Evolutionary conservation across 1,284 basidiomycete species (phyloP).

Genomic region (Tylopilus orsonianus): DNA sequence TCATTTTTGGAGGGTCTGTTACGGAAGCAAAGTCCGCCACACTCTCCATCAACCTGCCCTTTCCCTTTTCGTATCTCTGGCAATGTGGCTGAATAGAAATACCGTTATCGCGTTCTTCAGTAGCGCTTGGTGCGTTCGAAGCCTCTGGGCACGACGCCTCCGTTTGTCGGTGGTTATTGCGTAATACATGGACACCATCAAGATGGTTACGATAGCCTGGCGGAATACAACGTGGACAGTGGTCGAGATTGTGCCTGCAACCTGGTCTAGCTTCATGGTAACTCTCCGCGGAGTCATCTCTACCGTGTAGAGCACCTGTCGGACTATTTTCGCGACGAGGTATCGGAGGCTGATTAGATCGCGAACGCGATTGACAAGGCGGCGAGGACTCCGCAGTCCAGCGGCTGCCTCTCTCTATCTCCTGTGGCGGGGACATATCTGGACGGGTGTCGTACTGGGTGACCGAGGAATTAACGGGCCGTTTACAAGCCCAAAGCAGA

Average conservation of each 20-base stretch:
- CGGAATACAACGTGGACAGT: slow-evolving; percentile 3
- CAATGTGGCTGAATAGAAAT: not conserved
- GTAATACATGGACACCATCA: slow-evolving; percentile 4
- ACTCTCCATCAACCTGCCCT: slow-evolving; percentile 6
- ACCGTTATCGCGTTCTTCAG: not conserved
- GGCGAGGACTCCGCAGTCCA: slow-evolving; percentile 36
- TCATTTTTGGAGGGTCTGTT: slow-evolving; percentile 1
- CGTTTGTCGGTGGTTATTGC: not conserved
- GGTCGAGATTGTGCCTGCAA: slow-evolving; percentile 1
- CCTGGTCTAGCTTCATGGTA: slow-evolving; percentile 1
- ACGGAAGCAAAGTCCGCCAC: not conserved
- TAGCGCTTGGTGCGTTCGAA: not conserved
- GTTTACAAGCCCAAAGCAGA: slow-evolving; percentile 1
- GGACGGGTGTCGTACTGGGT: slow-evolving; percentile 55
- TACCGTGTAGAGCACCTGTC: not conserved
- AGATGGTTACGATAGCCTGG: slow-evolving; percentile 1
- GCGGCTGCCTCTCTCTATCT: slow-evolving; percentile 36
- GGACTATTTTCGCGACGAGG: slow-evolving; percentile 6
- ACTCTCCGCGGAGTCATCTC: slow-evolving; percentile 9
- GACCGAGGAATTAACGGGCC: slow-evolving; percentile 2
- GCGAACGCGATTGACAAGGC: slow-evolving; percentile 21
- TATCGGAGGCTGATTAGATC: slow-evolving; percentile 22
- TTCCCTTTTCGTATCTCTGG: slow-evolving; percentile 23
- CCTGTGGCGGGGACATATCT: slow-evolving; percentile 35
- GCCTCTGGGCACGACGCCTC: not conserved